Evolutionary conservation across 2,329 filamentous ascomycete genomes (phyloP).

Genomic region (Thelonectria rubi): DNA sequence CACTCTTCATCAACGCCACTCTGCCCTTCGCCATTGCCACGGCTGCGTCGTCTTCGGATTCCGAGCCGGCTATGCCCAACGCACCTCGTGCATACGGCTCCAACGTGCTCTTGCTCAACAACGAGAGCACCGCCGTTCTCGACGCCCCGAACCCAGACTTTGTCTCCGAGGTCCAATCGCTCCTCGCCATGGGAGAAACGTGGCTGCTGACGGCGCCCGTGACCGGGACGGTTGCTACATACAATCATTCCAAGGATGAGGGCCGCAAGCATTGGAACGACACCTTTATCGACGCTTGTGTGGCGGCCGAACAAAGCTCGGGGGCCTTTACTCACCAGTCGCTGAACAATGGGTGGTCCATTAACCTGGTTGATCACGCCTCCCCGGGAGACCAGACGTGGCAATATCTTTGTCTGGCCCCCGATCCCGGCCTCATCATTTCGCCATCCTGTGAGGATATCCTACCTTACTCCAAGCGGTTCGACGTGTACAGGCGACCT

Average conservation of each 20-base stretch:
- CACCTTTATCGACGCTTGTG: conserved; percentile 4
- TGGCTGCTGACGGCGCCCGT: too few relatives aligned
- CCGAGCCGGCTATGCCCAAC: too few relatives aligned
- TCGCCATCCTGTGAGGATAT: background rate
- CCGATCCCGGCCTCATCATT: background rate
- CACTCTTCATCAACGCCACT: conserved; percentile 13
- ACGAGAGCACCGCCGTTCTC: too few relatives aligned
- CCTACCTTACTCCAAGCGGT: background rate
- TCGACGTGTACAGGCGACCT: background rate
- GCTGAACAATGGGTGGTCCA: background rate
- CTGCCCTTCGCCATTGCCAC: conserved; percentile 9
- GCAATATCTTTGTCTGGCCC: conserved; percentile 9
- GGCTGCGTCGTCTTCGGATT: too few relatives aligned
- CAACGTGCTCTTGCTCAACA: too few relatives aligned
- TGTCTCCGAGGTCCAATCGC: too few relatives aligned
- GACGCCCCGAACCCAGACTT: too few relatives aligned
- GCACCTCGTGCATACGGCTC: too few relatives aligned
- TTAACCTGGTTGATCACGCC: background rate
- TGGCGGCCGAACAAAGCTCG: background rate
- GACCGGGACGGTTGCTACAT: too few relatives aligned
- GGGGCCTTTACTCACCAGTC: background rate
- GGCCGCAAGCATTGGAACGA: conserved; percentile 2
- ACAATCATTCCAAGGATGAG: conserved; percentile 1
- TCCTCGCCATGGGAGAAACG: too few relatives aligned
- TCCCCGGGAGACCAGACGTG: conserved; percentile 1